Evolutionary conservation across 2,329 filamentous ascomycete genomes (phyloP).

Genomic region (Paracamarosporium sp.): DNA sequence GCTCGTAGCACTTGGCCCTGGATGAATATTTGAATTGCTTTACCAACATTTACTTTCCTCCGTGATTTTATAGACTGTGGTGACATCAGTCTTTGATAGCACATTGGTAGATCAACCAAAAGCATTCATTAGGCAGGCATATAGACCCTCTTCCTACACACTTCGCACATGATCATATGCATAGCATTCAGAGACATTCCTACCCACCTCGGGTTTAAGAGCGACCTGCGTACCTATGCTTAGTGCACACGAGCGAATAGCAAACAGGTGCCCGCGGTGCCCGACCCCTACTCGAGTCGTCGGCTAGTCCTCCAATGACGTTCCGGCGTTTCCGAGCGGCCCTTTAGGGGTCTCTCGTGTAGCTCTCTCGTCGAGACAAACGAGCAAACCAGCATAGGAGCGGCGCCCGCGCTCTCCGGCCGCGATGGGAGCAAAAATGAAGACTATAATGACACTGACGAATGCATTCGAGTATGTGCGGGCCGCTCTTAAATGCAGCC

Average conservation of each 20-base stretch:
- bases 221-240: not conserved
- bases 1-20: too few species aligned
- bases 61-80: not conserved
- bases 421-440: not conserved
- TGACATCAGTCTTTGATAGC: too few species aligned
- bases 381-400: conserved; percentile 4
- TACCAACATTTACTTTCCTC: not conserved
- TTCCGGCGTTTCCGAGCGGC: not conserved
- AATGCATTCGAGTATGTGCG: too few species aligned
- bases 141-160: not conserved
- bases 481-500: not conserved
- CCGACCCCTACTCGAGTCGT: not conserved
- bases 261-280: not conserved
- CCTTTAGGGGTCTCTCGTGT: not conserved
- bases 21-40: not conserved
- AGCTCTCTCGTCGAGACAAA: not conserved
- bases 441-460: not conserved
- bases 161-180: too few species aligned
- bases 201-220: too few species aligned
- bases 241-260: not conserved
- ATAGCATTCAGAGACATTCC: too few species aligned
- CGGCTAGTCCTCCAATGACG: not conserved
- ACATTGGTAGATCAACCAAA: too few species aligned
- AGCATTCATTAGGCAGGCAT: too few species aligned
- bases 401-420: conserved; percentile 8